Evolutionary conservation across 1,284 basidiomycete species (phyloP), one percentile per base, ranked within the genome.

Genomic region (Moesziomyces aphidis): DNA sequence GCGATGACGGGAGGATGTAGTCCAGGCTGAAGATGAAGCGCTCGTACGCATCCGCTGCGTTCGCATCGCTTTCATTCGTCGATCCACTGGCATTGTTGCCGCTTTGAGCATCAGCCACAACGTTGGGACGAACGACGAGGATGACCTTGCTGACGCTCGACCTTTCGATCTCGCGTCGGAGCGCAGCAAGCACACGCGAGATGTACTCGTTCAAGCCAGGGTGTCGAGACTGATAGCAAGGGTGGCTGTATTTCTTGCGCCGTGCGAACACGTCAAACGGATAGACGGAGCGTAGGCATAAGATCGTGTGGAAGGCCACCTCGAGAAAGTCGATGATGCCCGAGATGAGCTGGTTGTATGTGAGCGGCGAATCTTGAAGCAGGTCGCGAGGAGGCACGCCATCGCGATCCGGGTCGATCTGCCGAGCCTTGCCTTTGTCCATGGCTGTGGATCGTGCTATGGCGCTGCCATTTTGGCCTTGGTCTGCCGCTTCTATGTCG

Each of bases 221-320:
- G 81, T 95, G 93, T 6, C 94, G 91, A 5, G 93, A 94, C 85
- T 97, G 93, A 82, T 91, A 97, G 22, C 96, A 93, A 0, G 93
- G 91, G 0, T 91, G 91, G 57, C 93, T 90, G 85, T 95, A 96
- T 83, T 94, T 95, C 84, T 92, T 91, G 52, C 93, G 88, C 51
- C 93, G 89, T 24, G 91, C 88, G 83, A 98, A 98, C 15, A 96
- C 88, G 39, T 93, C 92, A 10, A 90, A 87, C 0, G 95, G 95
- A 79, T 98, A 98, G 50, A 98, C 89, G 69, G 91, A 90, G 24
- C 95, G 91, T 24, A 95, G 90, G 80, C 93, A 96, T 1, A 98
- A 88, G 65, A 98, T 93, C 1, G 91, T 92, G 83, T 97, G 95
- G 63, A 97, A 90, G 2, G 93, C 92, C 24, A 95, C 92, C 85